Percentiles rank a stretch among this genome's conserved stretches.
Conservation (phyloP, 2,329 filamentous ascomycete species). For the Arthrinium puccinioides region DNA sequence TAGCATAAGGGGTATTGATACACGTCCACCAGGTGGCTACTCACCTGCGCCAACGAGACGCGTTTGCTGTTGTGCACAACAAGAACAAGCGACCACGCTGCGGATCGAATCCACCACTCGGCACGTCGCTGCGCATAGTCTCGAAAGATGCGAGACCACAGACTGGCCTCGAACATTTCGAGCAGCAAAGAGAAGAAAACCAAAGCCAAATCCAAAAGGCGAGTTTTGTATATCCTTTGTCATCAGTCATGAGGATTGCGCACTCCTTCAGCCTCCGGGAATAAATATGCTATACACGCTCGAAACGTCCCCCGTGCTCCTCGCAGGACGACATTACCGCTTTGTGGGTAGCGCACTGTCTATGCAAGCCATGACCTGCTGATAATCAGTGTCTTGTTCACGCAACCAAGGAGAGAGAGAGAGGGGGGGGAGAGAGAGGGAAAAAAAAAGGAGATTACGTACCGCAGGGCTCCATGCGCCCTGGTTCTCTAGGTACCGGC, state of each 20-base stretch:
- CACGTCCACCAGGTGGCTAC: too few species aligned
- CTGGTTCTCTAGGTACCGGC: conserved; percentile 59
- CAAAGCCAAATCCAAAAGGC: conserved; percentile 1
- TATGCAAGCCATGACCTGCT: conserved; percentile 3
- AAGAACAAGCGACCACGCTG: too few species aligned
- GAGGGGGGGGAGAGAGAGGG: background rate
- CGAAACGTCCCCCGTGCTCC: background rate
- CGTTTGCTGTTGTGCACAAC: too few species aligned
- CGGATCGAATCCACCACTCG: too few species aligned
- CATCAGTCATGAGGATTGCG: conserved; percentile 4
- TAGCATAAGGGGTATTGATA: too few species aligned
- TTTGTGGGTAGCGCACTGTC: conserved; percentile 1
- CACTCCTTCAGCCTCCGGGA: background rate
- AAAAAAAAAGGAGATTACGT: too few species aligned
- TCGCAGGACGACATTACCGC: background rate
- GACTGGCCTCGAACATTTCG: background rate
- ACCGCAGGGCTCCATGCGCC: conserved; percentile 37
- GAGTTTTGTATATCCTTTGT: background rate
- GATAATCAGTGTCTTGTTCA: too few species aligned
- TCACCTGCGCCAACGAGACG: too few species aligned
- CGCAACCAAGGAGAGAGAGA: background rate
- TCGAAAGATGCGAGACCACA: too few species aligned
- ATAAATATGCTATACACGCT: background rate
- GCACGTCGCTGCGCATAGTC: too few species aligned
- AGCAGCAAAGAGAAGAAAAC: background rate